Conservation (phyloP, 805 yeast species). For the Naumovozyma baii region DNA sequence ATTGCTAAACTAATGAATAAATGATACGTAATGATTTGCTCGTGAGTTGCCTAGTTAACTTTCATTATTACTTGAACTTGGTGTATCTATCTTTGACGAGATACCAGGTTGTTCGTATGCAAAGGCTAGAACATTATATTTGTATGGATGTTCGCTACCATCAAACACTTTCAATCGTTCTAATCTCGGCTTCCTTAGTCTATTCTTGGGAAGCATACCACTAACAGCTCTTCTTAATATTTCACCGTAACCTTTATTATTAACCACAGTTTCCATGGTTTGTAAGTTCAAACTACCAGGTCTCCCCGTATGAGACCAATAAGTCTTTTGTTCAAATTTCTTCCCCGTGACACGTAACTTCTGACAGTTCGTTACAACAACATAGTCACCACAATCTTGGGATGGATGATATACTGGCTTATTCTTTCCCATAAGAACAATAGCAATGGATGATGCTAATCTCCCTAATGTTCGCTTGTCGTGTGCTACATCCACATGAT, state of each 20-base stretch:
- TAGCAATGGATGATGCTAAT: constrained; percentile 80
- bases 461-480: constrained; percentile 87
- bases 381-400: constrained; percentile 90
- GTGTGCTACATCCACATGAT: constrained; percentile 80
- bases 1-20: too few relatives aligned
- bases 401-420: constrained; percentile 78
- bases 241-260: constrained; percentile 82
- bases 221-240: constrained; percentile 78
- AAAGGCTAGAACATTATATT: constrained; percentile 71
- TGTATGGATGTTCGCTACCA: constrained; percentile 81
- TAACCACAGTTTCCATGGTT: constrained; percentile 68
- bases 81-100: too few relatives aligned
- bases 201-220: constrained; percentile 93
- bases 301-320: constrained; percentile 80
- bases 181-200: constrained; percentile 65
- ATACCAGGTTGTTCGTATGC: constrained; percentile 71
- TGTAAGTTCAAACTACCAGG: constrained; percentile 84
- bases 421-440: constrained; percentile 90
- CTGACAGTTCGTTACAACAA: constrained; percentile 89
- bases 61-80: too few relatives aligned
- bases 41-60: too few relatives aligned
- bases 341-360: constrained; percentile 76
- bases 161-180: constrained; percentile 81
- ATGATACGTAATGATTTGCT: too few relatives aligned
- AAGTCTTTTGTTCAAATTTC: constrained; percentile 68